These are phyloP conservation scores for Aurantiochytrium sp. DNA, from an alignment of 108 stramenopile genomes.

Conservation along the genomic window DNA sequence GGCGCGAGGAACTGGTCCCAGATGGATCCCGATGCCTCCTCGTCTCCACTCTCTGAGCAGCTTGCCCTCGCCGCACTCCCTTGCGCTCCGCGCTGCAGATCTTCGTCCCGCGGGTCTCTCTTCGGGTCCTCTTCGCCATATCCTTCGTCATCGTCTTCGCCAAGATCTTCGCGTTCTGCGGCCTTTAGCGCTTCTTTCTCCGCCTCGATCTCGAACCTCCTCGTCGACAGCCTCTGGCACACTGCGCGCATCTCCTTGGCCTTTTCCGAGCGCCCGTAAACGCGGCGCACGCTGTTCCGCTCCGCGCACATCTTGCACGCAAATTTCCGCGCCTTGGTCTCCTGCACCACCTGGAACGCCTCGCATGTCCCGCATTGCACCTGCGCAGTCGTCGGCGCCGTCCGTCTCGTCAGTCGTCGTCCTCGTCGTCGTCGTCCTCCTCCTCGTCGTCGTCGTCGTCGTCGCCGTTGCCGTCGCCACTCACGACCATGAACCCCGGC, in stretches of 20 bases:
- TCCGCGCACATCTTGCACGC: constrained; percentile 2
- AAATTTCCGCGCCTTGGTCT: background rate
- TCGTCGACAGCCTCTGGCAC: background rate
- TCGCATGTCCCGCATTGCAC: constrained; percentile 13
- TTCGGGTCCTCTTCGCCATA: background rate
- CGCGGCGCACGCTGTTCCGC: constrained; percentile 15
- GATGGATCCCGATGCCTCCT: background rate
- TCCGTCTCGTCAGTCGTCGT: background rate
- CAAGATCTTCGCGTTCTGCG: background rate
- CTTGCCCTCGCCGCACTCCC: no score
- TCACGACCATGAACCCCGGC: no score
- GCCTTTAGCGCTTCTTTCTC: background rate
- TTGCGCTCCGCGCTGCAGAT: background rate
- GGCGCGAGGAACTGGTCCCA: background rate
- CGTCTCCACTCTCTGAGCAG: no score
- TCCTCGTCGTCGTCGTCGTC: no score
- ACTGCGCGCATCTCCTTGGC: constrained; percentile 7
- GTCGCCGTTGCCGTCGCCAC: no score
- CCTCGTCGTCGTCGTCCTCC: no score
- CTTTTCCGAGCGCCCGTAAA: constrained; percentile 10
- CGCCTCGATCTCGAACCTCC: background rate
- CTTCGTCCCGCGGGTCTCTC: no score
- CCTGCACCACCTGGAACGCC: background rate
- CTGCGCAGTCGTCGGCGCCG: background rate
- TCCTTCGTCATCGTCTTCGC: background rate